phyloP scores from a whole-genome alignment of 2,329 filamentous ascomycete species.

The Ramularia endophylla region DNA sequence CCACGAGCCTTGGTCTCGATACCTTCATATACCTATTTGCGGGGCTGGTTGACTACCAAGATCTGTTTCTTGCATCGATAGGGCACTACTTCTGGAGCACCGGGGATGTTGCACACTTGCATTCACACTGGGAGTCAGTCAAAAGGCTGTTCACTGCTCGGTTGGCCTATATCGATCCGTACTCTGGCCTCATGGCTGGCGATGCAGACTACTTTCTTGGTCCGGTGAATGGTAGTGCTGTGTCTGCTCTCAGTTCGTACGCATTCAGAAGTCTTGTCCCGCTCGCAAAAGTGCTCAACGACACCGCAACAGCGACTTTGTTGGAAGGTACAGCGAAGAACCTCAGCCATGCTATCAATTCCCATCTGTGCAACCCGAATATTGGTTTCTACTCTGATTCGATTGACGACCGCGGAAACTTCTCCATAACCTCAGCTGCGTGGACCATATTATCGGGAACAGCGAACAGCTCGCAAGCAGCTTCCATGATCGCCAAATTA shows the following conservation, averaged over 20 bases:
- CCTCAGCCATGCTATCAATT: no score
- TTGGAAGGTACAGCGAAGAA: no score
- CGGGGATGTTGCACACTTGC: constrained; percentile 17
- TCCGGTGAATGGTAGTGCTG: constrained; percentile 27
- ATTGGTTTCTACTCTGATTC: no score
- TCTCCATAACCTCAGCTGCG: no score
- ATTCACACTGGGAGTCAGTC: constrained; percentile 22
- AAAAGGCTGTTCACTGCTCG: constrained; percentile 20
- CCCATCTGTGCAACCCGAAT: no score
- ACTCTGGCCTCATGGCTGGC: constrained; percentile 23
- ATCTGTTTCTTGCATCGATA: constrained; percentile 26
- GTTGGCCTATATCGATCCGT: constrained; percentile 24
- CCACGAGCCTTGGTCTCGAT: constrained; percentile 11
- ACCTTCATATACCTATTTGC: constrained; percentile 6
- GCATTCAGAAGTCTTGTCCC: constrained; percentile 24
- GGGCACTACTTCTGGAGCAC: constrained; percentile 26
- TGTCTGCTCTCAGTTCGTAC: constrained; percentile 22
- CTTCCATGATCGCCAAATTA: no score
- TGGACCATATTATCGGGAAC: no score
- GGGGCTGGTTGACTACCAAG: constrained; percentile 29
- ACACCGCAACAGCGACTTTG: constrained; percentile 22
- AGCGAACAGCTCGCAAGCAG: no score
- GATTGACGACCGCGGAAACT: no score
- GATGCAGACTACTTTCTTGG: constrained; percentile 24
- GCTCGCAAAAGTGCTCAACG: constrained; percentile 30